Evolutionary conservation across 352 stramenopile genomes (phyloP).

Genomic region (Globisporangium canariense): DNA sequence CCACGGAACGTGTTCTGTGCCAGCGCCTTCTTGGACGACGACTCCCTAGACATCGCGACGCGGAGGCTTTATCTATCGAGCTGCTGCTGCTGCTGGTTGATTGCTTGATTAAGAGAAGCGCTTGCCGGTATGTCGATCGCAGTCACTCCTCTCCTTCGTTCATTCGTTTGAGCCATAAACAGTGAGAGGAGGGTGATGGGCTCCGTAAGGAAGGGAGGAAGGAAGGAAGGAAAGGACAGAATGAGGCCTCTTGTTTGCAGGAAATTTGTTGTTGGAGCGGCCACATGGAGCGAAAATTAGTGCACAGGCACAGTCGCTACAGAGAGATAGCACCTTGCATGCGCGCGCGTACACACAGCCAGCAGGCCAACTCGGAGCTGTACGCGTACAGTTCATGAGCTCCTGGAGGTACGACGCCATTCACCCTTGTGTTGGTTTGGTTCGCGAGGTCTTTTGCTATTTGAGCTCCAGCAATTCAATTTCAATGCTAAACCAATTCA

Average conservation of each 20-base stretch:
- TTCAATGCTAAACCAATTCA: background rate
- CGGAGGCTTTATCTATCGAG: background rate
- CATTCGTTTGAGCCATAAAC: too few relatives aligned
- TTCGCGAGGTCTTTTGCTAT: background rate
- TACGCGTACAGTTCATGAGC: slow-evolving; percentile 74
- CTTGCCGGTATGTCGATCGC: too few relatives aligned
- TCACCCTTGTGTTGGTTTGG: background rate
- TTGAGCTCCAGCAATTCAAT: background rate
- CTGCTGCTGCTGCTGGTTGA: too few relatives aligned
- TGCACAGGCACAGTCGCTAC: background rate
- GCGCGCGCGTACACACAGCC: background rate
- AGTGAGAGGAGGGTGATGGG: too few relatives aligned
- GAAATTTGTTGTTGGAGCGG: too few relatives aligned
- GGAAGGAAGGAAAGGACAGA: too few relatives aligned
- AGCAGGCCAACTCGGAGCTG: slow-evolving; percentile 1
- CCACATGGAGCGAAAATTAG: too few relatives aligned
- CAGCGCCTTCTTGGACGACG: background rate
- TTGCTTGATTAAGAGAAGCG: too few relatives aligned
- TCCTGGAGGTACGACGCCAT: slow-evolving; percentile 86
- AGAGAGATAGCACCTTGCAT: too few relatives aligned
- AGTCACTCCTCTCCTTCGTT: too few relatives aligned
- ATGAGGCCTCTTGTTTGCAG: too few relatives aligned
- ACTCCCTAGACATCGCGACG: background rate
- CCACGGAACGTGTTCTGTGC: slow-evolving; percentile 15
- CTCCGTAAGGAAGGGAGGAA: too few relatives aligned